phyloP scores from a whole-genome alignment of 176 grass and related monocot species.

The Carex littledalei region DNA sequence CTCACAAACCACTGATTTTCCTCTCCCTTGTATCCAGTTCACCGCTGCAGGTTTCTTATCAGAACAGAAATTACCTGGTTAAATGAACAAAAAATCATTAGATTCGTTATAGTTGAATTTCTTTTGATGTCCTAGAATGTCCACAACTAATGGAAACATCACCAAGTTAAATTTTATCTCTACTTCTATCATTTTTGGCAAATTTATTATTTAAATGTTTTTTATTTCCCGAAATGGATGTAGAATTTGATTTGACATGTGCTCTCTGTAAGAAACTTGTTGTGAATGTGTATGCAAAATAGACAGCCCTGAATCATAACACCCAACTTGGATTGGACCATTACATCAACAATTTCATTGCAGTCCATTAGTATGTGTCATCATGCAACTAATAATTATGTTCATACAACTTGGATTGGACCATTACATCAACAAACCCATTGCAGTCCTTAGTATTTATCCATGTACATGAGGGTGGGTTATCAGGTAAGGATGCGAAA shows the following conservation, averaged over 20 bases:
- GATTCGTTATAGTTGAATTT: slow-evolving; percentile 2
- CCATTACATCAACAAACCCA: background rate
- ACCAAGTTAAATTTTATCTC: background rate
- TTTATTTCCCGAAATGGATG: background rate
- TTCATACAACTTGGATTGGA: background rate
- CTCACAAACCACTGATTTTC: slow-evolving; percentile 93
- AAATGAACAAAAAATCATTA: background rate
- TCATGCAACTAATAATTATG: background rate
- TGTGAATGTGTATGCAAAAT: background rate
- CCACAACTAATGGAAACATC: background rate
- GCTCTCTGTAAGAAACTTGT: background rate
- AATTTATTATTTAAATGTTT: background rate
- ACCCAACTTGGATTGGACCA: background rate
- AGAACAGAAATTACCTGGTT: slow-evolving; percentile 84
- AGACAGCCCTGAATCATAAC: background rate
- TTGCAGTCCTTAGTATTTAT: background rate
- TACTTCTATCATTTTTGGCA: background rate
- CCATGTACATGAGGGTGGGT: background rate
- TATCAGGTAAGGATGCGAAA: background rate
- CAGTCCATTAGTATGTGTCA: background rate
- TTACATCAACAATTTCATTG: background rate
- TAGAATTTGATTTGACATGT: background rate
- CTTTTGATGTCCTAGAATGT: background rate
- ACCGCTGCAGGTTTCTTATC: slow-evolving; percentile 92
- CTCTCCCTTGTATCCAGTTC: slow-evolving; percentile 96